Base-by-base conservation (phyloP, 1,139 yeast species). In the Kodamaea sp. region DNA sequence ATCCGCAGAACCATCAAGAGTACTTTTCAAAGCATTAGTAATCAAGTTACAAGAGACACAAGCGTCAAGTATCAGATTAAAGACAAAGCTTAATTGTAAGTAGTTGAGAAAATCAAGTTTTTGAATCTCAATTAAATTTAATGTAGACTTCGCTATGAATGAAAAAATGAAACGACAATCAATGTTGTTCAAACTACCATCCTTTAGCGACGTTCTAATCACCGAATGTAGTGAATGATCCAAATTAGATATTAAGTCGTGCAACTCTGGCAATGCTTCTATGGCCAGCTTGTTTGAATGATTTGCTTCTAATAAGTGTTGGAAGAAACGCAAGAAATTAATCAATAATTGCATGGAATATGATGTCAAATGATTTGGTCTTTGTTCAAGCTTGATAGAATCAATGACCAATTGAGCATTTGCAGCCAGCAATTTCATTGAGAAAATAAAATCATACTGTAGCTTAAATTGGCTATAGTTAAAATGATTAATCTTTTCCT, bases 391-490 rank as follows among this genome's bases (percentile, higher is more conserved):
- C 10, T 27, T 28, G 4, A 33, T 27, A 7, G 34, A 10, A 4
- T 34, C 43, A 25, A 31, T 15, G 23, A 40, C 32, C 38, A 34
- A 36, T 6, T 36, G 31, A 5, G 39, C 26, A 24, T 37, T 36
- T 6, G 40, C 31, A 29, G 29, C 24, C 25, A 39, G 32, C 8
- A 41, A 31, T 20, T 44, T 43, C 23, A 39, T 33, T 11, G 24
- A 8, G 34, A 31, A 45, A 28, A 45, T 31, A 9, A 36, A 24
- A 23, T 45, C 47, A 24, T 42, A 40, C 12, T 36, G 29, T 22
- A 15, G 20, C 32, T 40, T 34, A 33, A 31, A 34, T 27, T 33
- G 25, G 34, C 7, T 10, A 27, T 38, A 32, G 29, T 42, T 35
- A 12, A 26, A 10, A 6, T 39, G 24, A 9, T 25, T 23, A 22